Base-by-base conservation (phyloP, 2,329 filamentous ascomycete genomes). In the Trichophyton equinum region DNA sequence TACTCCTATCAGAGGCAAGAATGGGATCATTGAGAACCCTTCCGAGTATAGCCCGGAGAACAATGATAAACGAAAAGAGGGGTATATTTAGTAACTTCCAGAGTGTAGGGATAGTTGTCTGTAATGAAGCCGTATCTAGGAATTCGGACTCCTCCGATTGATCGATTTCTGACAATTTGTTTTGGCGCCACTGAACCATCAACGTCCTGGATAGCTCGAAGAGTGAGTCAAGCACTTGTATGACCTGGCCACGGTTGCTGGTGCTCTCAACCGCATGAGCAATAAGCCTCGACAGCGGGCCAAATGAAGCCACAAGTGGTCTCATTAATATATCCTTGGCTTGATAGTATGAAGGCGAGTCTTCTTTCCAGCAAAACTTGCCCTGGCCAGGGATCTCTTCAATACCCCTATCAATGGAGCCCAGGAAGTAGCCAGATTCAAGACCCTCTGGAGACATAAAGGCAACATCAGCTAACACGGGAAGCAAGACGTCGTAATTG, bases 11-110 rank as follows among this genome's bases (percentile, higher is more conserved):
- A 60, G 77, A 73, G 40, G 83, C 81, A 3, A 87, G 76, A 38
- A 74, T 69, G 7, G 69, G 70, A 66, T 87, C 84, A 61, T 80
- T 78, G 5, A 88, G 72, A 0, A 81, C 76, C 62, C 91, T 82
- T 1, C 85, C 85, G 7, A 91, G 79, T 5, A 90, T 80, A 44
- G 89, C 83, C 58, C 90, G 83, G n/a, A 95, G 77, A 13, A 89
- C 78, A 57, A 89, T 85, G 2, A 91, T 84, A 2, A 85, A 80
- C 2, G 86, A 84, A 69, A 91, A 96, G 68, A 96, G 76, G 47
- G 86, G 82, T 61, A 88, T 86, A 65, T 85, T 85, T 5, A 96
- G 77, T 1, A 92, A 72, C 65, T 85, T 84, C 87, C 89, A 92
- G 4, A 96, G 77, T 33, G 81, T 76, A 0, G 87, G 85, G 69